Evolutionary conservation across 345 rosid genomes (phyloP).

Genomic region (Lagerstroemia speciosa): DNA sequence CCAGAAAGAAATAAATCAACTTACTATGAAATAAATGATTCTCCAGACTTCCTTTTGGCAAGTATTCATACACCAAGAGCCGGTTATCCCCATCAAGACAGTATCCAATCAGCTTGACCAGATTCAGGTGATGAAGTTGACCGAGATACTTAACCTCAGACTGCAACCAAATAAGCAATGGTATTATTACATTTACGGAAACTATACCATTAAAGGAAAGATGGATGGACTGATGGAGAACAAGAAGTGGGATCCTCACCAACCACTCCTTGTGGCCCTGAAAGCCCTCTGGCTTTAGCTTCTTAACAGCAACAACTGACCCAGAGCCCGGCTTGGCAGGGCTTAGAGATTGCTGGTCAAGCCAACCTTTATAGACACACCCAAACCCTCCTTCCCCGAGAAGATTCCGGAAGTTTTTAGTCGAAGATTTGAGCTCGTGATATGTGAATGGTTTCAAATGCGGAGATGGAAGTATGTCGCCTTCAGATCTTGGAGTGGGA

Average conservation of each 20-base stretch:
- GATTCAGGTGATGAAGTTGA: conserved; percentile 69
- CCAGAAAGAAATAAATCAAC: conserved; percentile 9
- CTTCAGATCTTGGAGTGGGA: conserved; percentile 30
- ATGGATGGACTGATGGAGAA: background rate
- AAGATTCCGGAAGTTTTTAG: conserved; percentile 54
- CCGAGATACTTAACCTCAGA: conserved; percentile 66
- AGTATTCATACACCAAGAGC: conserved; percentile 73
- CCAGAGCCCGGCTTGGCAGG: conserved; percentile 38
- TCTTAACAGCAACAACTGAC: conserved; percentile 60
- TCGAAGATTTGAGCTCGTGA: conserved; percentile 50
- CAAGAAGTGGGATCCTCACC: conserved; percentile 30
- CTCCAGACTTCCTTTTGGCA: conserved; percentile 75
- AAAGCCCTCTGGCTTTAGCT: conserved; percentile 54
- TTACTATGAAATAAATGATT: conserved; percentile 67
- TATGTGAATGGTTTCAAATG: conserved; percentile 46
- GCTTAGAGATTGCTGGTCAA: conserved; percentile 33
- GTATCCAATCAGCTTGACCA: conserved; percentile 69
- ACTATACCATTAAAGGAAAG: background rate
- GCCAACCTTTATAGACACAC: conserved; percentile 70
- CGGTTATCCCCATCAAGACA: conserved; percentile 54
- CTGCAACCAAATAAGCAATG: conserved; percentile 26
- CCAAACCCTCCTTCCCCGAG: conserved; percentile 96
- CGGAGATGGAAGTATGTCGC: conserved; percentile 38
- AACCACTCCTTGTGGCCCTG: conserved; percentile 94
- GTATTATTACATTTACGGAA: background rate